Evolutionary conservation across 2,329 filamentous ascomycete species (phyloP).

Genomic region (Colletotrichum somersetense): DNA sequence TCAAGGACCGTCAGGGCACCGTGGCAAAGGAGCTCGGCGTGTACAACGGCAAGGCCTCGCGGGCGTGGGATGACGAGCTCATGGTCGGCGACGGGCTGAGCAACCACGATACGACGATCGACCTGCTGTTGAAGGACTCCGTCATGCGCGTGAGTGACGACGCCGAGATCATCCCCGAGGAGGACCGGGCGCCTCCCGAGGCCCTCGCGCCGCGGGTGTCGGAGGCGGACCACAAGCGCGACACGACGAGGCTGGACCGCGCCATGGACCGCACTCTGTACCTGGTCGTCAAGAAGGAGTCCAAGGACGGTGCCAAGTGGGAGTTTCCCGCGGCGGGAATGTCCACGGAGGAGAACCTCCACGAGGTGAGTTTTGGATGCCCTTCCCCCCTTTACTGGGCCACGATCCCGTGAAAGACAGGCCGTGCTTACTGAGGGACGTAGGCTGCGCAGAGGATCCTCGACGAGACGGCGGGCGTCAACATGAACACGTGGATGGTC

Average conservation of each 20-base stretch:
- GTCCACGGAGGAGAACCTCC: conserved; percentile 78
- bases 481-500: conserved; percentile 99
- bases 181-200: conserved; percentile 76
- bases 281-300: conserved; percentile 77
- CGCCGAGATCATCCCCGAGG: conserved; percentile 68
- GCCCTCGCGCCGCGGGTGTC: conserved; percentile 77
- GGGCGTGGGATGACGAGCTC: conserved; percentile 93
- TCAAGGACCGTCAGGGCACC: conserved; percentile 77
- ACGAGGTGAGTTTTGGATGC: conserved; percentile 73
- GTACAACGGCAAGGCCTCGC: conserved; percentile 78
- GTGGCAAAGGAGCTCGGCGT: conserved; percentile 86
- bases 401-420: neutral
- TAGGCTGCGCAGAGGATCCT: conserved; percentile 88
- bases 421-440: neutral
- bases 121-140: conserved; percentile 81
- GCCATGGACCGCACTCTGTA: conserved; percentile 87
- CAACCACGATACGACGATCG: conserved; percentile 72
- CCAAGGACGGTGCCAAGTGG: conserved; percentile 75
- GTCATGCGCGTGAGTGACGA: conserved; percentile 72
- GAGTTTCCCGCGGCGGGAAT: conserved; percentile 83
- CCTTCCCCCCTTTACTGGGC: neutral
- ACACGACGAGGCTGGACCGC: conserved; percentile 83
- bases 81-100: conserved; percentile 78
- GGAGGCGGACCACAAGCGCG: conserved; percentile 81
- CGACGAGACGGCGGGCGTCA: conserved; percentile 81